Conservation (phyloP, 768 basidiomycete species). For the Pisolithus marmoratus region DNA sequence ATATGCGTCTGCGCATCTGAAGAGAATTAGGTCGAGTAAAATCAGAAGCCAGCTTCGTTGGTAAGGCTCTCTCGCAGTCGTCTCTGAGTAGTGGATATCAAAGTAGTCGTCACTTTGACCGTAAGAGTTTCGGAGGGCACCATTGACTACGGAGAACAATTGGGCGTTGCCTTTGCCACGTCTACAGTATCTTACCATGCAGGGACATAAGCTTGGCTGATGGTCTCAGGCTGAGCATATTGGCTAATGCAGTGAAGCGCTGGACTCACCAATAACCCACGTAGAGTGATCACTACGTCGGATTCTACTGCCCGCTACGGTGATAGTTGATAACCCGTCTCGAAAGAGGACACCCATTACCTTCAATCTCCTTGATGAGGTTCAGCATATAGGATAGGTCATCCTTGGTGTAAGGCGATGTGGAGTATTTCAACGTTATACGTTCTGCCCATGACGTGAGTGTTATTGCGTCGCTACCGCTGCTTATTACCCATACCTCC, state of each 20-base stretch:
- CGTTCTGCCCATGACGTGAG: conserved; percentile 14
- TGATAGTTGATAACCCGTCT: background rate
- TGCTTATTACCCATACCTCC: conserved; percentile 13
- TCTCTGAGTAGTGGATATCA: conserved; percentile 20
- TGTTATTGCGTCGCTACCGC: background rate
- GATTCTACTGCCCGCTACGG: conserved; percentile 5
- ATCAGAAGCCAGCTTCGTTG: conserved; percentile 14
- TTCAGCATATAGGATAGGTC: conserved; percentile 22
- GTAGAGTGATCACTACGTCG: conserved; percentile 10
- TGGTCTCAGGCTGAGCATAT: background rate
- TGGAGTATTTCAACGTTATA: conserved; percentile 27
- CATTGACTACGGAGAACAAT: conserved; percentile 14
- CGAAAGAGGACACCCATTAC: conserved; percentile 3
- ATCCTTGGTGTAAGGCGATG: conserved; percentile 21
- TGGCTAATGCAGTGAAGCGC: background rate
- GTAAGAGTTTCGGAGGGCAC: conserved; percentile 23
- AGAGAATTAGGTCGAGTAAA: conserved; percentile 17
- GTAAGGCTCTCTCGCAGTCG: conserved; percentile 9
- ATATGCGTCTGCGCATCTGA: conserved; percentile 22
- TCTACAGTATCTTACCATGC: conserved; percentile 16
- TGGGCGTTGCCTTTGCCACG: no score
- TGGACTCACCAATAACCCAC: conserved; percentile 21
- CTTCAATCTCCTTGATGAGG: conserved; percentile 24
- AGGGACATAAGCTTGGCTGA: conserved; percentile 27
- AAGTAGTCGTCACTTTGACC: conserved; percentile 28